Percentiles rank a stretch among this genome's conserved stretches.
phyloP scores from a whole-genome alignment of 352 stramenopile genomes.

The Globisporangium cederbergense region DNA sequence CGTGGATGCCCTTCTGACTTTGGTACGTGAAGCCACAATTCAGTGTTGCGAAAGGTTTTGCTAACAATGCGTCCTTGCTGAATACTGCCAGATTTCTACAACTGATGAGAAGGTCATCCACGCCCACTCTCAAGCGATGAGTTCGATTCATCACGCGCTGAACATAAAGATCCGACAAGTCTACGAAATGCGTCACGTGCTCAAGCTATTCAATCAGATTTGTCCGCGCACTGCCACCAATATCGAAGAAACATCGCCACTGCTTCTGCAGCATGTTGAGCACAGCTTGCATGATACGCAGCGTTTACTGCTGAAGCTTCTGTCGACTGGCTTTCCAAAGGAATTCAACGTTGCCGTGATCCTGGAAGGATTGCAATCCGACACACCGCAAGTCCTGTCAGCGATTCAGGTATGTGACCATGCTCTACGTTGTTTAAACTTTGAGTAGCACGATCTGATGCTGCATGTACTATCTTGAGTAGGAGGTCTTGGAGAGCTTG shows the following conservation, averaged over 20 bases:
- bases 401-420: constrained; percentile 53
- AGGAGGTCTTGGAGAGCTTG: constrained; percentile 82
- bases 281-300: constrained; percentile 71
- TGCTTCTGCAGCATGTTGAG: constrained; percentile 77
- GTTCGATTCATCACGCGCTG: constrained; percentile 58
- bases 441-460: neutral
- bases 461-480: constrained; percentile 11
- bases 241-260: constrained; percentile 71
- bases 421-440: neutral
- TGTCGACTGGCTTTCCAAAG: constrained; percentile 77
- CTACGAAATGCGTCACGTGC: constrained; percentile 74
- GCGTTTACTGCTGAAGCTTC: constrained; percentile 71
- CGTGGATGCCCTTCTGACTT: constrained; percentile 50
- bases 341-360: constrained; percentile 83
- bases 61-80: neutral
- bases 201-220: constrained; percentile 71
- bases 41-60: neutral
- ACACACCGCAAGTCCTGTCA: constrained; percentile 68
- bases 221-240: constrained; percentile 62
- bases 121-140: constrained; percentile 50
- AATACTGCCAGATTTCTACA: constrained; percentile 34
- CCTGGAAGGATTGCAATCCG: constrained; percentile 70
- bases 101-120: constrained; percentile 58
- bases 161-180: constrained; percentile 66
- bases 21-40: constrained; percentile 31